phyloP scores from a whole-genome alignment of 2,329 filamentous ascomycete species.

The Pseudogymnoascus sp. region DNA sequence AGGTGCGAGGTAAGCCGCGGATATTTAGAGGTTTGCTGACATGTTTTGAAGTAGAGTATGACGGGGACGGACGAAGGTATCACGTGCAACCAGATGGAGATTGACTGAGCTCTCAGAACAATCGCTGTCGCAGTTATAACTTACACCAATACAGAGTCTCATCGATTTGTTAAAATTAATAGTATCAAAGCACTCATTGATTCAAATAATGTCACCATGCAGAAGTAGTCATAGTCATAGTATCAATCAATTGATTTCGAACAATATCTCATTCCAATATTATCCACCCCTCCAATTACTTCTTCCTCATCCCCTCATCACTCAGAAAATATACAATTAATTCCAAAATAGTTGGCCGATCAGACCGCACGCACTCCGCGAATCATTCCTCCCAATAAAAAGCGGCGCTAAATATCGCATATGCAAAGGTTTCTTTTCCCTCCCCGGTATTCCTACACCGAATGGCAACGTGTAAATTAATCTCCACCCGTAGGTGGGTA shows the following conservation, averaged over 20 bases:
- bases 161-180: not conserved
- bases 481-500: not conserved
- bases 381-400: not conserved
- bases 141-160: not conserved
- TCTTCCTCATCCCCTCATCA: not conserved
- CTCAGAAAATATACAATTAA: not conserved
- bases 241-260: not conserved
- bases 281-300: not conserved
- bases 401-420: constrained; percentile 8
- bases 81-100: not conserved
- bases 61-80: not conserved
- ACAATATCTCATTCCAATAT: not conserved
- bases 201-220: not conserved
- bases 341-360: not conserved
- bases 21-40: too few species aligned
- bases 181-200: not conserved
- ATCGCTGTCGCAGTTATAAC: not conserved
- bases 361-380: constrained; percentile 4
- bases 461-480: constrained; percentile 8
- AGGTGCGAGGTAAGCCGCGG: too few species aligned
- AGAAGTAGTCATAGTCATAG: not conserved
- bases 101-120: not conserved
- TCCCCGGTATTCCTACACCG: not conserved
- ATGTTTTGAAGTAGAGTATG: too few species aligned
- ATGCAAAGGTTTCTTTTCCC: not conserved